Base-by-base conservation (phyloP, 2,329 filamentous ascomycete species). In the Cylindrodendrum hubeiense region DNA sequence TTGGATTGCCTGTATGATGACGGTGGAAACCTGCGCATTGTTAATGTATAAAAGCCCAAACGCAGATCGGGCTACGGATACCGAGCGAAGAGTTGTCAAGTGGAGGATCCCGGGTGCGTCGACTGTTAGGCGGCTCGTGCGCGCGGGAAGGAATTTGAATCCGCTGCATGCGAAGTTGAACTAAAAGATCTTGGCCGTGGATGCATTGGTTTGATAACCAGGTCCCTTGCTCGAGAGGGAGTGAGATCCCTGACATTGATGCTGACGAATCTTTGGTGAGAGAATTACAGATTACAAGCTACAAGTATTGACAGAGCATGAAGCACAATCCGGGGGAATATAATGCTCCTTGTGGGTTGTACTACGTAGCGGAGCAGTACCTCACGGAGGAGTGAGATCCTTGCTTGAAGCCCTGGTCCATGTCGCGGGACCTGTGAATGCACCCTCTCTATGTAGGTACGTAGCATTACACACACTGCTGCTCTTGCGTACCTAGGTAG, bases 61-160 rank as follows among this genome's bases (percentile, higher is more conserved):
- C 30, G 13, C 21, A 19, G 9, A 43, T 21, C 8, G 34, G 22
- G 49, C 30, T 44, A 33, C 58, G 22, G 49, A 41, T 44, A 33
- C 58, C 41, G 41, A 54, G 39, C 37, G 7, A n/a, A 39, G 34
- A 47, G 39, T 39, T 30, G n/a, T 3, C 13, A n/a, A 12, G 28
- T 15, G 54, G 41, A 21, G 28, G 21, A 34, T n/a, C 26, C 6
- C 17, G 8, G 8, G 43, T 30, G 41, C 30, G 43, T 24, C 66
- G 41, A 53, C 53, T 66, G 50, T 56, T 39, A 41, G 44, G 44
- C 57, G 60, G 56, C 57, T 70, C 39, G 65, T 67, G 67, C 64
- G 44, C 41, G 28, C 47, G 54, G 43, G 21, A 49, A 59, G 34
- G 44, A 58, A 51, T 59, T 59, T 30, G 44, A 43, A n/a, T 58